Percentiles rank a stretch among this genome's conserved stretches.
Conservation (phyloP, 1,284 basidiomycete genomes). For the Coniferiporia sulphurascens region DNA sequence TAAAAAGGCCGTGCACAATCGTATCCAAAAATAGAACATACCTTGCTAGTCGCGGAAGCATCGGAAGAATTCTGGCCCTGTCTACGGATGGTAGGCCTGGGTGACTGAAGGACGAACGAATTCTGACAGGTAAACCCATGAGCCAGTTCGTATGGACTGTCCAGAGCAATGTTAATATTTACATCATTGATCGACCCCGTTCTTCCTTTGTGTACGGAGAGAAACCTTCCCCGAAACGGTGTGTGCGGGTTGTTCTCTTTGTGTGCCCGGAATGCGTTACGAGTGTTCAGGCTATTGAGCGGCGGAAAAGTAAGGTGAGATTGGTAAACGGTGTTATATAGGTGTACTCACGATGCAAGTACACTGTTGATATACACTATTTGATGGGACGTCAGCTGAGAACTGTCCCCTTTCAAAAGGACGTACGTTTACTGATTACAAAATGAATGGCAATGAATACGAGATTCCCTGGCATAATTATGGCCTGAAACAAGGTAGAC, state of each 20-base stretch:
- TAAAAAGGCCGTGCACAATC: too few relatives aligned
- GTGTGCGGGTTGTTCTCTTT: constrained; percentile 5
- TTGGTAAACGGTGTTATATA: neutral
- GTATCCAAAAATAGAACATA: too few relatives aligned
- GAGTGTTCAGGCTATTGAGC: constrained; percentile 8
- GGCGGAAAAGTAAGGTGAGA: neutral
- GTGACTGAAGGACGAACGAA: constrained; percentile 7
- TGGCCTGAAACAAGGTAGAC: neutral
- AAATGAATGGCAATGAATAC: constrained; percentile 18
- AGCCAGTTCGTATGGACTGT: too few relatives aligned
- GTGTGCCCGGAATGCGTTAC: constrained; percentile 12
- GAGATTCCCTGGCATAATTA: constrained; percentile 16
- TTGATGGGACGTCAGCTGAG: neutral
- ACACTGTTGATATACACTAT: constrained; percentile 17
- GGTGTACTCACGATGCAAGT: constrained; percentile 14
- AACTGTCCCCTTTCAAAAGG: neutral
- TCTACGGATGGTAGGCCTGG: neutral
- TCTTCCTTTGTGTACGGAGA: too few relatives aligned
- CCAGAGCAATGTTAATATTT: neutral
- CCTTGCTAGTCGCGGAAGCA: neutral
- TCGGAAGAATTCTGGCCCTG: neutral
- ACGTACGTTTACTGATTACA: constrained; percentile 17
- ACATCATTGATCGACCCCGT: neutral
- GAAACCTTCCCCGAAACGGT: neutral
- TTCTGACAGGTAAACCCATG: neutral